Conservation (phyloP, 768 basidiomycete genomes). For the Termitomyces sp. region DNA sequence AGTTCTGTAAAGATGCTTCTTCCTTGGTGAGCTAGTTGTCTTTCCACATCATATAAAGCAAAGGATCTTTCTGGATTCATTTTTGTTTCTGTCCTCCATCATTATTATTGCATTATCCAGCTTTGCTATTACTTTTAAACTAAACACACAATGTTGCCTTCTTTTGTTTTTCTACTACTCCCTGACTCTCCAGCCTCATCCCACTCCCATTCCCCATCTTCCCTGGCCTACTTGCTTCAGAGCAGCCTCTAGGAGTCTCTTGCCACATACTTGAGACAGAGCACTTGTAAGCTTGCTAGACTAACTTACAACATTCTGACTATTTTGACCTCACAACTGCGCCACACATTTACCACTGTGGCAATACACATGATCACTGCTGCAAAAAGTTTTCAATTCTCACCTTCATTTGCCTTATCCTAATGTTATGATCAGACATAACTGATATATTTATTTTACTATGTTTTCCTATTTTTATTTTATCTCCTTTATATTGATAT, state of each 20-base stretch:
- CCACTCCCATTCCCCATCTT: background rate
- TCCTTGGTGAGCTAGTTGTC: background rate
- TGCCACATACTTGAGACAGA: background rate
- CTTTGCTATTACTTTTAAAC: background rate
- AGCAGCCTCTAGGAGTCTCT: background rate
- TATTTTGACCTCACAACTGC: no score
- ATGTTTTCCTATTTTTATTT: no score
- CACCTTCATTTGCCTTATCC: no score
- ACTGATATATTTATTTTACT: no score
- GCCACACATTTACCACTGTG: no score
- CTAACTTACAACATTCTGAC: no score
- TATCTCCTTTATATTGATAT: no score
- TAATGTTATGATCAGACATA: no score
- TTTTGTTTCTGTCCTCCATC: background rate
- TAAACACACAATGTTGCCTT: background rate
- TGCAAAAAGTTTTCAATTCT: no score
- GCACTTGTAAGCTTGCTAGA: no score
- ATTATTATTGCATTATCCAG: background rate
- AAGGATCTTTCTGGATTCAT: background rate
- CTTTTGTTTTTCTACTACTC: background rate
- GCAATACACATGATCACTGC: no score
- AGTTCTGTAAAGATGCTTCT: background rate
- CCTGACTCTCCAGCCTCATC: conserved; percentile 2
- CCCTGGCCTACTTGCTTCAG: background rate
- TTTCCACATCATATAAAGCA: background rate